Conservation (phyloP, 2,329 filamentous ascomycete species). For the Apiospora kogelbergensis region DNA sequence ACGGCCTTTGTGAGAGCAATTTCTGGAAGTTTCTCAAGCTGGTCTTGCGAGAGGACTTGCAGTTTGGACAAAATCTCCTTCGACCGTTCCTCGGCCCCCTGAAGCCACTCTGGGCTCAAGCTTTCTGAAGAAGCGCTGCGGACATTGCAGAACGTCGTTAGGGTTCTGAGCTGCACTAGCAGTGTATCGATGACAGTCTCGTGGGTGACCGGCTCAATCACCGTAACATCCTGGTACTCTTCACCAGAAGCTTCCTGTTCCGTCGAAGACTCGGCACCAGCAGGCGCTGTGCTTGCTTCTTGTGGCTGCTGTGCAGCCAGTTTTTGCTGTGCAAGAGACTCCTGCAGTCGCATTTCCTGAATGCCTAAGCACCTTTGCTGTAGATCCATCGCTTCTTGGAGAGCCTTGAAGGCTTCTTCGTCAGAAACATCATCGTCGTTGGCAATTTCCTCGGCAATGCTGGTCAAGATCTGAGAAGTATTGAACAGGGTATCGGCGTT, state of each 20-base stretch:
- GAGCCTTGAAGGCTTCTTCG: slow-evolving; percentile 38
- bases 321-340: slow-evolving; percentile 34
- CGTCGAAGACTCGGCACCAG: slow-evolving; percentile 17
- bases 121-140: slow-evolving; percentile 38
- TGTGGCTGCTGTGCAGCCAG: slow-evolving; percentile 29
- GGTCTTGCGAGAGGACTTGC: slow-evolving; percentile 16
- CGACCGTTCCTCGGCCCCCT: slow-evolving; percentile 59
- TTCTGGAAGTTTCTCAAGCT: slow-evolving; percentile 23
- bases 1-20: slow-evolving; percentile 26
- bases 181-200: slow-evolving; percentile 67
- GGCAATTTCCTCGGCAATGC: slow-evolving; percentile 59
- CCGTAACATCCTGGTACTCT: slow-evolving; percentile 62
- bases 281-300: background rate
- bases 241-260: slow-evolving; percentile 26
- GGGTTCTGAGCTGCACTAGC: slow-evolving; percentile 60
- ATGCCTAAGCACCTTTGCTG: slow-evolving; percentile 45
- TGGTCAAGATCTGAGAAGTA: slow-evolving; percentile 67
- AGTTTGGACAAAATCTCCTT: slow-evolving; percentile 46
- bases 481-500: slow-evolving; percentile 73
- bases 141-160: slow-evolving; percentile 50
- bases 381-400: slow-evolving; percentile 28
- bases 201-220: slow-evolving; percentile 66
- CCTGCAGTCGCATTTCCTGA: slow-evolving; percentile 42
- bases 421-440: slow-evolving; percentile 49
- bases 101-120: slow-evolving; percentile 38